Percentiles rank a stretch among this genome's conserved stretches.
Evolutionary conservation across 2,329 filamentous ascomycete species (phyloP).

Genomic region (Penicillium palitans): DNA sequence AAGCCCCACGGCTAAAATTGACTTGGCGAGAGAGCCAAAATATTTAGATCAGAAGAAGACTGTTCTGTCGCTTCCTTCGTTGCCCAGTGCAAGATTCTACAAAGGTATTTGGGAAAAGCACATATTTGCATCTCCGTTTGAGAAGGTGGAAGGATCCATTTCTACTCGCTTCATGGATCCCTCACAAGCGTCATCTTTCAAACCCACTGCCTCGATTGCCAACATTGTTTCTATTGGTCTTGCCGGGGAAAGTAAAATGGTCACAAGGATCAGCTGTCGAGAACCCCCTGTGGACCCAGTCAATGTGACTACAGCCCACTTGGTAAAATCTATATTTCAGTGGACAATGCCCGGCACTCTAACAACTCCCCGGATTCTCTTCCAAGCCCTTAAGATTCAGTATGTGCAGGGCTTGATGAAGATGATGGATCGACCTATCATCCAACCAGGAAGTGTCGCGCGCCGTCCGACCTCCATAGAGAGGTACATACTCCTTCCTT

Average conservation of each 20-base stretch:
- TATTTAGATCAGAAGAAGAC: background rate
- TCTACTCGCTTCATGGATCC: background rate
- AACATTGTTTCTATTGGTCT: background rate
- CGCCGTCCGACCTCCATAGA: background rate
- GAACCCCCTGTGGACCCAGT: background rate
- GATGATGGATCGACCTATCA: background rate
- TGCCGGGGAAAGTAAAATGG: background rate
- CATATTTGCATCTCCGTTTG: background rate
- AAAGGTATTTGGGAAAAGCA: background rate
- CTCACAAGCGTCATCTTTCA: background rate
- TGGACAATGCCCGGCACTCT: background rate
- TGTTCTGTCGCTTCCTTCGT: background rate
- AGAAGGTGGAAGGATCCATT: background rate
- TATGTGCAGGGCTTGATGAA: background rate
- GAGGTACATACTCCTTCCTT: background rate
- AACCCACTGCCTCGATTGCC: background rate
- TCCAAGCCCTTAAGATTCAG: background rate
- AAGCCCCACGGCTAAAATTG: background rate
- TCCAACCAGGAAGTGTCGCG: background rate
- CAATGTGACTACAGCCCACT: background rate
- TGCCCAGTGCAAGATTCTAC: background rate
- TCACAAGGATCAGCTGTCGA: background rate
- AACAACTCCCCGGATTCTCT: background rate
- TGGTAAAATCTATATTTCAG: background rate
- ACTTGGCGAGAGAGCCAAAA: background rate